A percentile compares a stretch with the other conserved stretches of the same genome.
These are phyloP conservation scores for Fraxinus sp. DNA, from an alignment of 305 asterid genomes.

Conservation along the genomic window DNA sequence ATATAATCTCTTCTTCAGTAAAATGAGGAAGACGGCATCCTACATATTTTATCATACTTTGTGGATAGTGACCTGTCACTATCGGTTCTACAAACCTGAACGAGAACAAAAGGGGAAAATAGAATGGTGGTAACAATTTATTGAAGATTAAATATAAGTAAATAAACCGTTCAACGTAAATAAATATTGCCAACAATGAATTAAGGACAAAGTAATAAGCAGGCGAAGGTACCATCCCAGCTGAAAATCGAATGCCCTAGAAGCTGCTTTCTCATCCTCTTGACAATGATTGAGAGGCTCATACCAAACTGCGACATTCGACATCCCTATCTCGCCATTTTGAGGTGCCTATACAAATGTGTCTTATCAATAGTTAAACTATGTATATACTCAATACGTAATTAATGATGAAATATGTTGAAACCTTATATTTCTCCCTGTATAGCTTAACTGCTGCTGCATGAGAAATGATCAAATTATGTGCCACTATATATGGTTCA, in stretches of 20 bases:
- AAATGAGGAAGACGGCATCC: not conserved
- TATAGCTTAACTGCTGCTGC: slow-evolving; percentile 42
- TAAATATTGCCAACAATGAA: not conserved
- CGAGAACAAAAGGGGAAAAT: not conserved
- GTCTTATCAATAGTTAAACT: not conserved
- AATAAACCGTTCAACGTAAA: no score
- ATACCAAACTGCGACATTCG: not conserved
- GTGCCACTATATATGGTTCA: slow-evolving; percentile 50
- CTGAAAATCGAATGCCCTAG: not conserved
- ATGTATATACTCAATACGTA: not conserved
- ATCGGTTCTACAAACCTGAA: not conserved
- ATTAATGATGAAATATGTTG: not conserved
- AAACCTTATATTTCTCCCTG: slow-evolving; percentile 25
- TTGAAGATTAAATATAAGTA: no score
- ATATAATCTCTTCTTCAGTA: not conserved
- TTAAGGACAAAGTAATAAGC: not conserved
- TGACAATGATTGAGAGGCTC: not conserved
- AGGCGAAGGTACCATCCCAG: not conserved
- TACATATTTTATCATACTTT: not conserved
- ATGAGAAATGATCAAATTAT: slow-evolving; percentile 48
- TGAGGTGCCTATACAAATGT: slow-evolving; percentile 27
- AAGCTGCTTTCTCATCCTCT: not conserved
- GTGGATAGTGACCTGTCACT: not conserved
- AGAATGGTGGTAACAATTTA: not conserved
- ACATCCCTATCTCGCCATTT: slow-evolving; percentile 36